Base-by-base conservation (phyloP, 805 yeast species). In the Barnettozyma sucrosica region DNA sequence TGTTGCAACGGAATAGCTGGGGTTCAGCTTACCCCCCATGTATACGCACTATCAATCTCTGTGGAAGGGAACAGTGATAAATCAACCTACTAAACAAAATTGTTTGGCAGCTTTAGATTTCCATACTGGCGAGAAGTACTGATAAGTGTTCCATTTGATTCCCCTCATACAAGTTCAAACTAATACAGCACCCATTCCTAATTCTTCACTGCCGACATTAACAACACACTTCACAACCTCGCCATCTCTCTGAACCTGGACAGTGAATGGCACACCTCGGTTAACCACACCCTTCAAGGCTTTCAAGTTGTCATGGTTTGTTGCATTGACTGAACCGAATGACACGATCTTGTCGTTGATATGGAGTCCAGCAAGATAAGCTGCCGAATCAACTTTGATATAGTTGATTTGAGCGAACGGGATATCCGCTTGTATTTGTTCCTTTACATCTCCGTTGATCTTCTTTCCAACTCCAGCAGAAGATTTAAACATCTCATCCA, bases 271-370 rank as follows among this genome's bases (percentile, higher is more conserved):
- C 23, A 14, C 40, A 21, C 26, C 18, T n/a, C 18, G 26, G 10
- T 9, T 28, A 20, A 21, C 4, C n/a, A 37, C 24, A 14, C 26
- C 14, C 14, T 23, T 37, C 40, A 37, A 37, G 11, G 40, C 40
- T 13, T 66, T 48, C 48, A 85, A 66, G 24, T 70, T 71, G 26
- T 72, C 64, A 57, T 83, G 83, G 56, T 83, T 83, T 7, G 76
- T 67, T 2, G 75, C 80, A 59, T 78, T 69, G 2, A 83, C 65
- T 24, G 60, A 54, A 30, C 83, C 89, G 54, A 87, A 76, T 33
- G 40, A 32, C 2, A 48, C 28, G 10, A 55, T 44, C 39, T 42
- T 49, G 18, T 37, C 40, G 14, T 37, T 19, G 26, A 14, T n/a
- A 16, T 7, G 40, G 10, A 37, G 40, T 8, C 40, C 40, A 7